These are phyloP conservation scores for Colletotrichum sp. DNA, from an alignment of 2,329 filamentous ascomycete species.

Conservation along the genomic window DNA sequence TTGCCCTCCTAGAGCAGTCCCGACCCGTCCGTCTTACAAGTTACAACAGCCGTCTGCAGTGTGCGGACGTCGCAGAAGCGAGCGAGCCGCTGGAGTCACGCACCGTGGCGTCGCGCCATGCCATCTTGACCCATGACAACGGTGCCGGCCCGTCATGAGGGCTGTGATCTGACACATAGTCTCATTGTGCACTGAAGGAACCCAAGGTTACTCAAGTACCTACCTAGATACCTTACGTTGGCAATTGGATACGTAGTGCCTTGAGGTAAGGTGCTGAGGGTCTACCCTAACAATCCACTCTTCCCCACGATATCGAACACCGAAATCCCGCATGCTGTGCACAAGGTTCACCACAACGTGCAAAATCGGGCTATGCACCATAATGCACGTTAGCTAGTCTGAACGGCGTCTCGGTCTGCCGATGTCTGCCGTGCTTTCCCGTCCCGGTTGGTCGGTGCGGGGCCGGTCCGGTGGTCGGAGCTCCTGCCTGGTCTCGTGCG, in stretches of 20 bases:
- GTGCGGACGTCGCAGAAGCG: background rate
- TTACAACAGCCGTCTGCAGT: background rate
- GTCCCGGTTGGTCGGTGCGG: background rate
- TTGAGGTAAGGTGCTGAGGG: background rate
- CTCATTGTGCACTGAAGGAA: background rate
- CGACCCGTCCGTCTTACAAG: background rate
- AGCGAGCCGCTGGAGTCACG: background rate
- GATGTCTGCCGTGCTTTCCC: background rate
- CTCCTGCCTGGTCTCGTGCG: background rate
- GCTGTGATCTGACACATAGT: slow-evolving; percentile 3
- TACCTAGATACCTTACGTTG: background rate
- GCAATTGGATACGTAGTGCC: background rate
- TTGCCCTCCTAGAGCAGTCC: background rate
- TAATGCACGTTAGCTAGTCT: background rate
- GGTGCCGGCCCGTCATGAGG: background rate
- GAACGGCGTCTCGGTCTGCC: background rate
- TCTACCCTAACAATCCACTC: background rate
- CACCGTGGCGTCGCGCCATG: background rate
- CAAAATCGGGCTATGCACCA: background rate
- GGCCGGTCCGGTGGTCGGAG: background rate
- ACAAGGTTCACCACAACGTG: background rate
- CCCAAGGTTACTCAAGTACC: background rate
- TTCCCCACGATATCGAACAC: background rate
- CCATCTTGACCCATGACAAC: background rate
- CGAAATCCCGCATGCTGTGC: background rate